Evolutionary conservation across 2,329 filamentous ascomycete species (phyloP).

Genomic region (Arthrobotrys entomopaga): DNA sequence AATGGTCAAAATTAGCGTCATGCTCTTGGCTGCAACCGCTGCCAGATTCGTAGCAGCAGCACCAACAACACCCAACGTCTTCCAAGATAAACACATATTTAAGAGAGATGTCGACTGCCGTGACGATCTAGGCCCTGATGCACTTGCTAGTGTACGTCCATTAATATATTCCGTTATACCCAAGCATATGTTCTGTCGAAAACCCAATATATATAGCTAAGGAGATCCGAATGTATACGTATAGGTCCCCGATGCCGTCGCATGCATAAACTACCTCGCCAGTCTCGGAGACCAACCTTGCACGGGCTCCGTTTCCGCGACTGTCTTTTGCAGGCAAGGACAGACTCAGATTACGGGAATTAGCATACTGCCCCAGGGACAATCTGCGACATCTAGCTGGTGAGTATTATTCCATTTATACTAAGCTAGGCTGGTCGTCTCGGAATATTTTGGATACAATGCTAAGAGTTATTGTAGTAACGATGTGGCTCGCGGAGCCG

Average conservation of each 20-base stretch:
- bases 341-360: constrained; percentile 28
- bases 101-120: constrained; percentile 7
- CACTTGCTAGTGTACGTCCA: constrained; percentile 13
- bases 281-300: constrained; percentile 16
- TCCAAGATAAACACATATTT: not conserved
- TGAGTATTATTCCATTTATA: not conserved
- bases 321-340: constrained; percentile 24
- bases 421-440: too few species aligned
- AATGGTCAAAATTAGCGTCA: constrained; percentile 17
- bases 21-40: not conserved
- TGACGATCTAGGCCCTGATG: not conserved
- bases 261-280: constrained; percentile 26
- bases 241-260: constrained; percentile 16
- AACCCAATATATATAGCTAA: not conserved
- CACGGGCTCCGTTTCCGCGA: constrained; percentile 16
- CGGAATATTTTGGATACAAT: too few species aligned
- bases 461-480: constrained; percentile 9
- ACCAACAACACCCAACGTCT: constrained; percentile 4
- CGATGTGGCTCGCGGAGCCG: constrained; percentile 26
- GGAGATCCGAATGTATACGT: not conserved
- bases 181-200: not conserved
- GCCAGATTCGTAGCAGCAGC: constrained; percentile 10
- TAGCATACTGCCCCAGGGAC: constrained; percentile 4
- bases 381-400: constrained; percentile 10
- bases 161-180: too few species aligned